Evolutionary conservation across 2,329 filamentous ascomycete species (phyloP), one percentile per base, ranked within the genome.

Genomic region (Westerdykella ornata): DNA sequence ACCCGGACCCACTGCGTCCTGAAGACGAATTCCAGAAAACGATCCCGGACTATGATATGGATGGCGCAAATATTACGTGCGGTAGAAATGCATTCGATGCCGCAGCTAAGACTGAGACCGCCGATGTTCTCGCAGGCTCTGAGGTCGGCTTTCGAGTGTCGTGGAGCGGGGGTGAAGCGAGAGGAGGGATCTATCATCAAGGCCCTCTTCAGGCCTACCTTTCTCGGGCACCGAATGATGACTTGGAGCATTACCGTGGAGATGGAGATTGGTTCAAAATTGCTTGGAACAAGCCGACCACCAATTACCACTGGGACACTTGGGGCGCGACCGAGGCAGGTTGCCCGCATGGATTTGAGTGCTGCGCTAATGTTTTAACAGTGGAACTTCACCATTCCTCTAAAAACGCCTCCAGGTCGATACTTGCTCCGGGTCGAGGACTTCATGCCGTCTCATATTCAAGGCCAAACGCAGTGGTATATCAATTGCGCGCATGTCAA

Each of bases 331-430:
- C 34, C 13, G 34, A 36, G 34, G 34, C 20, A 36, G 3, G 34
- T 14, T 5, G 7, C 7, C 22, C 8, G 12, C 22, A 9, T 26
- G 7, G 22, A 26, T 26, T 9, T 4, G 22, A 26, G 22, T 11
- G 7, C 22, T 26, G 4, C 22, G 22, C 12, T 19, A 13, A 15
- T 11, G 22, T 26, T 22, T 26, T 26, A 11, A n/a, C 35, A 53
- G 50, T 51, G 45, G 41, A 53, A 51, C 43, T 51, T 53, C 31
- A 48, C 49, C 4, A 48, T 53, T 22, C 50, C 50, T 3, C 32
- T 28, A 5, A 44, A 42, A 5, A 49, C 50, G 5, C 51, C 51
- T 19, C 41, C 48, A 14, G 51, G 51, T 4, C 40, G 41, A 22
- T 52, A 52, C 26, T 39, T 53, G 8, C 37, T 53, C 12, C 41